Percentiles rank a stretch among this genome's conserved stretches.
phyloP scores from a whole-genome alignment of 2,329 filamentous ascomycete species.

The Penicillium capsulatum region DNA sequence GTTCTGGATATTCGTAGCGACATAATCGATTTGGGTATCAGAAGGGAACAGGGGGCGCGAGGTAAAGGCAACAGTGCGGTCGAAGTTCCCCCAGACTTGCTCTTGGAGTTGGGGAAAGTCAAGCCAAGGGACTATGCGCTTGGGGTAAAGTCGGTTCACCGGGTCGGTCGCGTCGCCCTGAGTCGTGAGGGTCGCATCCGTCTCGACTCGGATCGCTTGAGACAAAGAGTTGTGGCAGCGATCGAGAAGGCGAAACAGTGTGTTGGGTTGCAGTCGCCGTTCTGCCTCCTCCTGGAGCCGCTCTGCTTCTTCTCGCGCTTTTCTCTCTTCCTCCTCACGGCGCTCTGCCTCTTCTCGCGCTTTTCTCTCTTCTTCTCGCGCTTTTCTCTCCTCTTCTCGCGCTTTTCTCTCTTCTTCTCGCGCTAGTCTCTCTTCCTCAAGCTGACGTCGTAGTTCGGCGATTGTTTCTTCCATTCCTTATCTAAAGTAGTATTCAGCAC shows the following conservation, averaged over 20 bases:
- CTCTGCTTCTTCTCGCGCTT: constrained; percentile 13
- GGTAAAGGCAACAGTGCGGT: constrained; percentile 12
- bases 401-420: constrained; percentile 12
- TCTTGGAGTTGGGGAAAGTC: constrained; percentile 24
- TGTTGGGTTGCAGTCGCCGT: constrained; percentile 17
- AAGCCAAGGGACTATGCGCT: constrained; percentile 20
- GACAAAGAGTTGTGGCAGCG: constrained; percentile 21
- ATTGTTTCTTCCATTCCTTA: constrained; percentile 7
- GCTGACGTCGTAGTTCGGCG: constrained; percentile 9
- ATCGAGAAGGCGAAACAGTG: constrained; percentile 21
- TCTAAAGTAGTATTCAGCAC: constrained; percentile 1
- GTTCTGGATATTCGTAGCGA: constrained; percentile 9
- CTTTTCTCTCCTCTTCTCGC: constrained; percentile 12
- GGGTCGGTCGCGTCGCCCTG: constrained; percentile 19
- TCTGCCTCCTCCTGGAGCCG: constrained; percentile 13
- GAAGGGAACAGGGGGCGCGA: constrained; percentile 17
- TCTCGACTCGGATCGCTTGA: constrained; percentile 21
- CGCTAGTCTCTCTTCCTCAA: constrained; percentile 11
- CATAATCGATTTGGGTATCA: constrained; percentile 14
- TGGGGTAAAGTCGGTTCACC: constrained; percentile 13
- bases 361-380: constrained; percentile 12
- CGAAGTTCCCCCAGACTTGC: constrained; percentile 21
- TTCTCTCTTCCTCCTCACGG: constrained; percentile 8
- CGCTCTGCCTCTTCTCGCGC: constrained; percentile 12
- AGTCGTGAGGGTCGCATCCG: constrained; percentile 21